These are phyloP conservation scores for Mycena sanguinolenta DNA, from an alignment of 768 basidiomycete species.

Conservation along the genomic window DNA sequence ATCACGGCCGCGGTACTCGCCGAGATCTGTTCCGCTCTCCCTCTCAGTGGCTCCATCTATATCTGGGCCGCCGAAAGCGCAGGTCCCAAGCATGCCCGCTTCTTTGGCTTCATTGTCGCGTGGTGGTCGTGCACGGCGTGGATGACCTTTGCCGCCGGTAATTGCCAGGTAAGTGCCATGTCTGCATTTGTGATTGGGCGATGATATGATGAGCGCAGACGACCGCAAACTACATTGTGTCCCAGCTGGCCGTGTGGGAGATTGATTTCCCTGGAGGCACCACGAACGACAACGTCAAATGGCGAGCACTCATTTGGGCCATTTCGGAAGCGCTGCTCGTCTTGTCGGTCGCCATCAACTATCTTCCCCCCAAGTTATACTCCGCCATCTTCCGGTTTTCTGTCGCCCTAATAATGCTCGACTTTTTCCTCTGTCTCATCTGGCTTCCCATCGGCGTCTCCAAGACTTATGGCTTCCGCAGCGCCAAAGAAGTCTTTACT, in stretches of 20 bases:
- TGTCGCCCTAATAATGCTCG: conserved; percentile 80
- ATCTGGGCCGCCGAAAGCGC: conserved; percentile 96
- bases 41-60: conserved; percentile 92
- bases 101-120: conserved; percentile 91
- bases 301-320: conserved; percentile 88
- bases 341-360: conserved; percentile 84
- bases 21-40: conserved; percentile 91
- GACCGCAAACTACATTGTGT: conserved; percentile 91
- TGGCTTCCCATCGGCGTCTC: conserved; percentile 95
- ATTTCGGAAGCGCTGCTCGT: conserved; percentile 81
- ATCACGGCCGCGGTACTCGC: conserved; percentile 91
- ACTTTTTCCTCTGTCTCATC: conserved; percentile 89
- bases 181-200: not conserved
- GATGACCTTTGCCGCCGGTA: conserved; percentile 93
- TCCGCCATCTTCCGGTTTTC: conserved; percentile 84
- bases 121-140: conserved; percentile 97
- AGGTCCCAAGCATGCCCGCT: conserved; percentile 86
- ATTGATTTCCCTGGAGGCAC: conserved; percentile 87
- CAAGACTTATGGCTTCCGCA: conserved; percentile 90
- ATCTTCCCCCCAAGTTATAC: conserved; percentile 83
- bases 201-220: conserved; percentile 60
- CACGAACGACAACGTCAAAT: conserved; percentile 79
- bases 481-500: conserved; percentile 87
- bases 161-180: conserved; percentile 75
- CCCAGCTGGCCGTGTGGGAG: conserved; percentile 85